Conservation (phyloP, 176 grass and related monocot species). For the Puya raimondii region DNA sequence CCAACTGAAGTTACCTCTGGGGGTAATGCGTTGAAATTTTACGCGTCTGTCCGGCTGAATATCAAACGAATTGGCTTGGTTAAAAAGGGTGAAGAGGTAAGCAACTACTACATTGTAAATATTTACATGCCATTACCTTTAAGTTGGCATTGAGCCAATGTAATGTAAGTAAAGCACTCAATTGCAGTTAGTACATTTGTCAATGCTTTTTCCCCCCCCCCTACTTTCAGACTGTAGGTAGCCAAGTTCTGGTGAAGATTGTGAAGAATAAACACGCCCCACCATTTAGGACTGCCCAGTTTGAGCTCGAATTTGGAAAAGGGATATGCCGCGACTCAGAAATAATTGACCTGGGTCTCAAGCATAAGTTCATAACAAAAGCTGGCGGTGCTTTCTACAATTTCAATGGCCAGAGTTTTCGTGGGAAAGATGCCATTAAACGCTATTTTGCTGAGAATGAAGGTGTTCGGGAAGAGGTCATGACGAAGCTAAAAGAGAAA, state of each 20-base stretch:
- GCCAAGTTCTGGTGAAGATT: constrained; percentile 80
- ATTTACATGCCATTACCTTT: not conserved
- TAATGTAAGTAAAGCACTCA: too few species aligned
- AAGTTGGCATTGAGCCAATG: not conserved
- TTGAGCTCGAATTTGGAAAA: constrained; percentile 90
- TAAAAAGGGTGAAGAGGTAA: constrained; percentile 96
- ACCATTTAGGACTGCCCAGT: constrained; percentile 67
- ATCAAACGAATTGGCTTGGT: constrained; percentile 77
- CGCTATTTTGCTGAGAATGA: constrained; percentile 51
- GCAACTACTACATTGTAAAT: not conserved
- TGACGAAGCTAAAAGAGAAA: constrained; percentile 36
- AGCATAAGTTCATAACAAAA: constrained; percentile 61
- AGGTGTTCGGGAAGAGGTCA: constrained; percentile 43
- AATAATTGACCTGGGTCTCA: constrained; percentile 57
- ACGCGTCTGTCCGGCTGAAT: constrained; percentile 85
- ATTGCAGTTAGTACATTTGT: too few species aligned
- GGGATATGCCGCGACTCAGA: constrained; percentile 74
- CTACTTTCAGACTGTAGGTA: constrained; percentile 59
- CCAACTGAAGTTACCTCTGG: constrained; percentile 87
- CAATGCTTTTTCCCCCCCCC: not conserved
- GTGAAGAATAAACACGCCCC: constrained; percentile 97
- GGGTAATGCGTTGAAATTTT: constrained; percentile 93
- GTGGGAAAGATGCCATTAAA: constrained; percentile 59
- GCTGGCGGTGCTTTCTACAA: constrained; percentile 22
- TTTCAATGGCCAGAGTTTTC: constrained; percentile 38